Evolutionary conservation across 2,329 filamentous ascomycete genomes (phyloP).

Genomic region (Penicillium sumatraense): DNA sequence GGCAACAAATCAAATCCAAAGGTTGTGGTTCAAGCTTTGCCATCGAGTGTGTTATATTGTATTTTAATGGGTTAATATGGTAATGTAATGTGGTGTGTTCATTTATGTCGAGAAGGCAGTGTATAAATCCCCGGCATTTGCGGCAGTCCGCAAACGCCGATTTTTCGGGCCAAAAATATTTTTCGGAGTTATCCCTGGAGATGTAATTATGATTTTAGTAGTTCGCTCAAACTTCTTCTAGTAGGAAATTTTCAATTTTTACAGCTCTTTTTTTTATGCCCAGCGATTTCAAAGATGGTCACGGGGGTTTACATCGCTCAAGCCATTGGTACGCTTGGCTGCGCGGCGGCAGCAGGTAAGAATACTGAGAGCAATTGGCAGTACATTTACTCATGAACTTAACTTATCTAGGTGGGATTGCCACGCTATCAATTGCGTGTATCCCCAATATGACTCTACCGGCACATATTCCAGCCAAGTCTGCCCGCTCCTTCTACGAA

Average conservation of each 20-base stretch:
- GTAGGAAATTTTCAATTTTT: background rate
- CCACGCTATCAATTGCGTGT: slow-evolving; percentile 21
- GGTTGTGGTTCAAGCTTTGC: too few relatives aligned
- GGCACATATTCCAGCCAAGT: background rate
- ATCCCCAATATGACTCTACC: slow-evolving; percentile 24
- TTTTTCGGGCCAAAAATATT: background rate
- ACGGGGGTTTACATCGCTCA: slow-evolving; percentile 12
- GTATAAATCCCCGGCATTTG: background rate
- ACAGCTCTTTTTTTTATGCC: background rate
- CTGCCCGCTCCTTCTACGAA: background rate
- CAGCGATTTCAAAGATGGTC: slow-evolving; percentile 1
- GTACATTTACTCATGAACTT: background rate
- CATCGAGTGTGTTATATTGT: too few relatives aligned
- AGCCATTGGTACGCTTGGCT: slow-evolving; percentile 16
- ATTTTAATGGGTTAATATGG: background rate
- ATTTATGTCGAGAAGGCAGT: background rate
- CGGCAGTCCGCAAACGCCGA: background rate
- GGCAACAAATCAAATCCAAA: too few relatives aligned
- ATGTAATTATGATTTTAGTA: too few relatives aligned
- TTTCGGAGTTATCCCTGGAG: background rate
- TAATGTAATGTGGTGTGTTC: background rate
- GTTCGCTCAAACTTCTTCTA: too few relatives aligned
- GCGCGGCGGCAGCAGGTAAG: slow-evolving; percentile 8
- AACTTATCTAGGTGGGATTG: slow-evolving; percentile 7
- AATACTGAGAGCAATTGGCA: background rate